Conservation (phyloP, 345 rosid species). For the Xanthoceras sorbifolium region DNA sequence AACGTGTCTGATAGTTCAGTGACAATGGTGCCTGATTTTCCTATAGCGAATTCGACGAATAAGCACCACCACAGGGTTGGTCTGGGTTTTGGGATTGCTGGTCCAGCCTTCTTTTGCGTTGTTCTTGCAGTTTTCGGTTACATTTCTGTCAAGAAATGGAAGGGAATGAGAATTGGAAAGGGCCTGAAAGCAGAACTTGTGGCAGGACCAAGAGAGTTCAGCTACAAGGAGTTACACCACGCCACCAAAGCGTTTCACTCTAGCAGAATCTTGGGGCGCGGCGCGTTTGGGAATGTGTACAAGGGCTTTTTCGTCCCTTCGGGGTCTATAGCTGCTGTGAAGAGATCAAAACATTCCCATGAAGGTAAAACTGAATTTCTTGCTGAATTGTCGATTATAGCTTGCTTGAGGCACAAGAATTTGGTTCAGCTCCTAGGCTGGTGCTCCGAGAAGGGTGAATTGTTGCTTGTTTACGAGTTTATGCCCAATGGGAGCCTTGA, state of each 20-base stretch:
- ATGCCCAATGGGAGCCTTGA: conserved; percentile 97
- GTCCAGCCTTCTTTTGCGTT: conserved; percentile 70
- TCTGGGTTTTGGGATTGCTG: conserved; percentile 77
- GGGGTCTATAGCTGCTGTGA: conserved; percentile 72
- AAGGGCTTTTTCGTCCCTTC: conserved; percentile 62
- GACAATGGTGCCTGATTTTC: conserved; percentile 36
- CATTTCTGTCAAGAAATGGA: conserved; percentile 64
- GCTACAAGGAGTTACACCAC: conserved; percentile 65
- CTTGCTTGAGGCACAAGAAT: conserved; percentile 94
- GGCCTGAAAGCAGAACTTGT: conserved; percentile 65
- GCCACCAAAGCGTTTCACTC: conserved; percentile 90
- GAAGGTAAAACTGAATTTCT: conserved; percentile 89
- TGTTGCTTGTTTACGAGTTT: conserved; percentile 90
- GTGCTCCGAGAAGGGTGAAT: conserved; percentile 85
- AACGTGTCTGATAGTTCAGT: conserved; percentile 77
- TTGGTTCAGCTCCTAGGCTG: conserved; percentile 86
- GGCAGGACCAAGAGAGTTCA: conserved; percentile 71
- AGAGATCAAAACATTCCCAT: conserved; percentile 74
- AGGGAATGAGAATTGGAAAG: conserved; percentile 45
- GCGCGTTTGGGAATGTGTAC: conserved; percentile 90
- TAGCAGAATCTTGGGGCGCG: conserved; percentile 77
- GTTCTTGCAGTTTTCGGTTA: conserved; percentile 65
- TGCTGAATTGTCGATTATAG: conserved; percentile 81
- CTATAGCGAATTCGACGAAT: conserved; percentile 36
- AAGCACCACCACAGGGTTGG: conserved; percentile 51